These are phyloP conservation scores for Nemophila menziesii DNA, from an alignment of 257 asterid genomes.

Conservation along the genomic window DNA sequence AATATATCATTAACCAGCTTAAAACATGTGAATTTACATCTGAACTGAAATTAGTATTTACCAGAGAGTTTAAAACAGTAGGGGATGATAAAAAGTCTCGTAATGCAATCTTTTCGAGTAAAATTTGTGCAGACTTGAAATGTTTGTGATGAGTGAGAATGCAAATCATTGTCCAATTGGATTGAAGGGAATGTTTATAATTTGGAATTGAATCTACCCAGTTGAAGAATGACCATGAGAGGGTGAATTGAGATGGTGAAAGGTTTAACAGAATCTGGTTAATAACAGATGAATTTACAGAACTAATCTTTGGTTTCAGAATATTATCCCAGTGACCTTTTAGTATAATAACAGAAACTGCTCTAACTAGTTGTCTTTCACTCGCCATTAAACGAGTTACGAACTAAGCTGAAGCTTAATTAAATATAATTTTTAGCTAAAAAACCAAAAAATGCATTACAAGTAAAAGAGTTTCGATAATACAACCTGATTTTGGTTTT, in stretches of 20 bases:
- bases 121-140: constrained; percentile 50
- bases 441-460: no score
- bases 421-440: no score
- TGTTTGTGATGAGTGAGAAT: constrained; percentile 55
- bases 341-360: constrained; percentile 42
- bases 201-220: constrained; percentile 72
- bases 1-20: constrained; percentile 86
- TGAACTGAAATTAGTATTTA: constrained; percentile 20
- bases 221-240: constrained; percentile 61
- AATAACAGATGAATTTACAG: constrained; percentile 49
- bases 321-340: constrained; percentile 61
- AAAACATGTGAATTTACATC: constrained; percentile 73
- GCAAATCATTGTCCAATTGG: constrained; percentile 70
- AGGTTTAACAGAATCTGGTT: constrained; percentile 38
- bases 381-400: constrained; percentile 30
- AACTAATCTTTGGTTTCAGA: constrained; percentile 60
- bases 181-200: constrained; percentile 62
- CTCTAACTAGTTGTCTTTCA: constrained; percentile 34
- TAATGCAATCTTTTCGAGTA: constrained; percentile 56
- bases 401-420: background rate
- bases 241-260: constrained; percentile 29
- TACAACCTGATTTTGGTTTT: no score
- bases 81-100: constrained; percentile 80
- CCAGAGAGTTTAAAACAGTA: constrained; percentile 57
- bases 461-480: no score